Evolutionary conservation across 2,329 filamentous ascomycete species (phyloP).

Genomic region (Beauveria asiatica): DNA sequence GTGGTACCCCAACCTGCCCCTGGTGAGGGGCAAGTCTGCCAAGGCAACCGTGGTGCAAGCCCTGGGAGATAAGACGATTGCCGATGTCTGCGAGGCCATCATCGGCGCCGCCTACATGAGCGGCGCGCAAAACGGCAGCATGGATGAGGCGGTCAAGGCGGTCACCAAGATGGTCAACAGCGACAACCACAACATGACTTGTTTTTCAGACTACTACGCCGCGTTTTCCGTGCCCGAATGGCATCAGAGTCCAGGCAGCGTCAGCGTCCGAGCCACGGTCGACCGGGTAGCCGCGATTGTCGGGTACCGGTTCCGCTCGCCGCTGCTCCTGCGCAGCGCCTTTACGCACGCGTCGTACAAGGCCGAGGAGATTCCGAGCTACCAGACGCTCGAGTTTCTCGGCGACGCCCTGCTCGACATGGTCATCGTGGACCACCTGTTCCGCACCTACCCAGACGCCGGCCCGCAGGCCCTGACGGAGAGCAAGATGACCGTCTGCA

Average conservation of each 20-base stretch:
- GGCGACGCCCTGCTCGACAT: slow-evolving; percentile 85
- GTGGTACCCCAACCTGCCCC: slow-evolving; percentile 80
- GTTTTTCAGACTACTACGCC: slow-evolving; percentile 64
- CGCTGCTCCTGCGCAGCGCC: slow-evolving; percentile 70
- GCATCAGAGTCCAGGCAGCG: slow-evolving; percentile 47
- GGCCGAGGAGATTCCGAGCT: slow-evolving; percentile 73
- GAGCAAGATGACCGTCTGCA: slow-evolving; percentile 99
- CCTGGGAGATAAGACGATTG: slow-evolving; percentile 81
- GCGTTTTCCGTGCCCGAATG: slow-evolving; percentile 64
- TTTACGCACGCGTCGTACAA: slow-evolving; percentile 85
- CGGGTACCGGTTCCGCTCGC: slow-evolving; percentile 60
- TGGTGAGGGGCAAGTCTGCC: slow-evolving; percentile 63
- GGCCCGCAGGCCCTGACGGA: slow-evolving; percentile 97
- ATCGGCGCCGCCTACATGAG: slow-evolving; percentile 75
- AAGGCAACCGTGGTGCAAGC: slow-evolving; percentile 44
- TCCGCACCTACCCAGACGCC: slow-evolving; percentile 63
- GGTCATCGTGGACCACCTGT: slow-evolving; percentile 76
- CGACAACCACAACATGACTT: slow-evolving; percentile 58
- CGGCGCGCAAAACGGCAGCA: slow-evolving; percentile 27
- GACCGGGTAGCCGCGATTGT: slow-evolving; percentile 50
- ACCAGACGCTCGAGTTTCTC: slow-evolving; percentile 86
- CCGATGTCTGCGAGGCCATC: slow-evolving; percentile 88
- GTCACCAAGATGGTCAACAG: slow-evolving; percentile 64
- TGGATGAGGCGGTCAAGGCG: slow-evolving; percentile 51
- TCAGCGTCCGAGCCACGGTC: slow-evolving; percentile 60